Percentiles rank a stretch among this genome's conserved stretches.
phyloP scores from a whole-genome alignment of 441 rosid genomes.

The Arabidopsis lyrata region DNA sequence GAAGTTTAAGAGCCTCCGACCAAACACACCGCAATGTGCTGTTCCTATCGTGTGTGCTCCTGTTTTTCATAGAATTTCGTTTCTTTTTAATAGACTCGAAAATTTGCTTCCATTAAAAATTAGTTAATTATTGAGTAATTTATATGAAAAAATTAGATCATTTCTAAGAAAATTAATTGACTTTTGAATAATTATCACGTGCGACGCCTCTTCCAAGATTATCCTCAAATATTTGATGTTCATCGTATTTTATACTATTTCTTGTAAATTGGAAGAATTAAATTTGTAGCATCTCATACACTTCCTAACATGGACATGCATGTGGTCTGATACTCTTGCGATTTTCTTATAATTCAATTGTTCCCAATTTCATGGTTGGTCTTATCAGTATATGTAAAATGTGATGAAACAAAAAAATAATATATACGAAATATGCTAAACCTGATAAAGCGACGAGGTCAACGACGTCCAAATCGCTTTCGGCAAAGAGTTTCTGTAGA shows the following conservation, averaged over 20 bases:
- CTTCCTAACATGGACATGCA: conserved; percentile 41
- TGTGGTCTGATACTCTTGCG: conserved; percentile 25
- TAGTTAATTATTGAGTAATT: not conserved
- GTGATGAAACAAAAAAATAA: not conserved
- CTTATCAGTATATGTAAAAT: not conserved
- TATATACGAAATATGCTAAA: conserved; percentile 4
- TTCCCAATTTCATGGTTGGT: not conserved
- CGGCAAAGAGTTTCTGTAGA: conserved; percentile 53
- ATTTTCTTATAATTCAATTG: conserved; percentile 1
- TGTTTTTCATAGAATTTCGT: conserved; percentile 32
- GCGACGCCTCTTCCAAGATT: not conserved
- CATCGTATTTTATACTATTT: not conserved
- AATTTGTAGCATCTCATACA: conserved; percentile 17
- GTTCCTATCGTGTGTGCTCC: conserved; percentile 82
- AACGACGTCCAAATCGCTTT: conserved; percentile 54
- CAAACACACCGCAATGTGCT: conserved; percentile 61
- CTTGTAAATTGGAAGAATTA: conserved; percentile 22
- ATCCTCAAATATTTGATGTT: conserved; percentile 14
- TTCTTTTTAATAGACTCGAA: not conserved
- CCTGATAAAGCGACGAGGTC: conserved; percentile 80
- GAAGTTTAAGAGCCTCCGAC: conserved; percentile 72
- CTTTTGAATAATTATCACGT: not conserved
- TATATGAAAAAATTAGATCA: not conserved
- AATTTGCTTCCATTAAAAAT: not conserved
- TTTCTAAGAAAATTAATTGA: not conserved